Conservation (phyloP, 495 filamentous ascomycete species). For the Penicillium silybi region DNA sequence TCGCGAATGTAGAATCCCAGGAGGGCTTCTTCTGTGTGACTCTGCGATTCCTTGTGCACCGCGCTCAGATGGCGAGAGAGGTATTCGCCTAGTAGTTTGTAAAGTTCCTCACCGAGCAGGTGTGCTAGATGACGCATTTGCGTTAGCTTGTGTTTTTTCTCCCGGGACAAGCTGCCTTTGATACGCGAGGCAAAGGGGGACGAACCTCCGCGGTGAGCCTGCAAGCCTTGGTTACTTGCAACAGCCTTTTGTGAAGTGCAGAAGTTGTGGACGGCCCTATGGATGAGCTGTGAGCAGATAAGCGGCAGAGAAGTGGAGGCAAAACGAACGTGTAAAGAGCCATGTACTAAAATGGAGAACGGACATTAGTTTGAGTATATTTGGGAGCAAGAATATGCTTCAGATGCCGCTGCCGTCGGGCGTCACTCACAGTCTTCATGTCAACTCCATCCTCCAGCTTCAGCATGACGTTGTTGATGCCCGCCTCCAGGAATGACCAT, state of each 20-base stretch:
- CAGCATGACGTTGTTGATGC: slow-evolving; percentile 88
- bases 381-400: not conserved
- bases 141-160: slow-evolving; percentile 7
- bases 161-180: not conserved
- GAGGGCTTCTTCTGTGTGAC: slow-evolving; percentile 84
- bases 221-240: slow-evolving; percentile 44
- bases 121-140: slow-evolving; percentile 56
- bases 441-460: slow-evolving; percentile 89
- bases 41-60: slow-evolving; percentile 63
- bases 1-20: slow-evolving; percentile 94
- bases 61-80: slow-evolving; percentile 67
- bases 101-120: slow-evolving; percentile 92
- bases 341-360: slow-evolving; percentile 68
- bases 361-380: slow-evolving; percentile 5
- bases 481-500: slow-evolving; percentile 84
- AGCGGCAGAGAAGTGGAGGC: slow-evolving; percentile 10
- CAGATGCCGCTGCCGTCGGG: not conserved
- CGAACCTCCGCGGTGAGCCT: slow-evolving; percentile 76
- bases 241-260: slow-evolving; percentile 97
- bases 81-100: slow-evolving; percentile 83
- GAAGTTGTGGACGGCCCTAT: slow-evolving; percentile 94
- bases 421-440: slow-evolving; percentile 70
- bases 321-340: slow-evolving; percentile 82
- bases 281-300: slow-evolving; percentile 19
- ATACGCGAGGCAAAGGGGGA: slow-evolving; percentile 2